phyloP scores from a whole-genome alignment of 2,329 filamentous ascomycete genomes.

The Incumbomyces delicatus region DNA sequence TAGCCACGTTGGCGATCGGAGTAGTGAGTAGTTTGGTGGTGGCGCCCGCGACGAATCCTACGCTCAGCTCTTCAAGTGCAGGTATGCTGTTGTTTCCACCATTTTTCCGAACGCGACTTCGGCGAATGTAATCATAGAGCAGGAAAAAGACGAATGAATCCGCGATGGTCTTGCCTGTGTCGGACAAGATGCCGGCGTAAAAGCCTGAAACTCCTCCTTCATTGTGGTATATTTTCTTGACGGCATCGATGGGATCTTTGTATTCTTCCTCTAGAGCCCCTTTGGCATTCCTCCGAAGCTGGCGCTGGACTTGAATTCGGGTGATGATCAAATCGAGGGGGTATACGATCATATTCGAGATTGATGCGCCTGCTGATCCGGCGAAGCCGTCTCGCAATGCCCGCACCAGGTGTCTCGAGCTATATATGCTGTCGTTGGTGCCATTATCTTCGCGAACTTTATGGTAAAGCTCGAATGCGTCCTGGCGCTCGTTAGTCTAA shows the following conservation, averaged over 20 bases:
- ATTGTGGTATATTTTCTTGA: constrained; percentile 57
- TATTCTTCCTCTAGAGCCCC: constrained; percentile 43
- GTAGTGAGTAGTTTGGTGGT: constrained; percentile 67
- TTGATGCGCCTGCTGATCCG: constrained; percentile 65
- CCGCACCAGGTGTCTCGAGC: constrained; percentile 44
- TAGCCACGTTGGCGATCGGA: constrained; percentile 72
- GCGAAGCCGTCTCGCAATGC: constrained; percentile 74
- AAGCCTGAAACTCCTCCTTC: constrained; percentile 64
- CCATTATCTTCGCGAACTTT: constrained; percentile 27
- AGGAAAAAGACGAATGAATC: constrained; percentile 84
- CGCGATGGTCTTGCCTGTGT: constrained; percentile 56
- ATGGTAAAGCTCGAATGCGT: constrained; percentile 37
- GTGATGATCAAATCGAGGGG: constrained; percentile 75
- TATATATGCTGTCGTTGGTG: constrained; percentile 23
- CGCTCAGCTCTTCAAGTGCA: constrained; percentile 60
- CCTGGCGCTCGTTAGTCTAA: constrained; percentile 20
- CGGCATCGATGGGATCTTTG: constrained; percentile 56
- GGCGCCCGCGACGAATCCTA: constrained; percentile 65
- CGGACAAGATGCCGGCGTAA: constrained; percentile 55
- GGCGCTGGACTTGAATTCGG: constrained; percentile 67
- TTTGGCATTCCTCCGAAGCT: constrained; percentile 34
- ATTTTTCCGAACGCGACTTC: constrained; percentile 30
- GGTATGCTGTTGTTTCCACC: constrained; percentile 41
- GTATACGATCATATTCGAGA: constrained; percentile 70
- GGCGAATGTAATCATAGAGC: constrained; percentile 55